Evolutionary conservation across 2,329 filamentous ascomycete species (phyloP), one percentile per base, ranked within the genome.

Genomic region (Fusarium domesticum): DNA sequence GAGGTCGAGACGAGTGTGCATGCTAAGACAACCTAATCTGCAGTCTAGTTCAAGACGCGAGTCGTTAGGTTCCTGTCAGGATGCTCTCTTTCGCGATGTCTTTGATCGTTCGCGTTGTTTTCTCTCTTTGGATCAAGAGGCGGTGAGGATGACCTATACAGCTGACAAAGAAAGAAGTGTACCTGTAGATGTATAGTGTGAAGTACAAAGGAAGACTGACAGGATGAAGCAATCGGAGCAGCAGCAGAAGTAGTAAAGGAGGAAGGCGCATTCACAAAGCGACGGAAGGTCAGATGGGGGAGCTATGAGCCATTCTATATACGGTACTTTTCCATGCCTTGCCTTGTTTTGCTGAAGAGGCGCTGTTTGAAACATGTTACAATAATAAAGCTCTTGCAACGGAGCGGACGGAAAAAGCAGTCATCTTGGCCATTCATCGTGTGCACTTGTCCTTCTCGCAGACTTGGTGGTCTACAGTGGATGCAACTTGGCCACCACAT

Each of bases 1-100:
- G n/a, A 57, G 47, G 31, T 15, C 31, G 16, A 4, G n/a, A 16
- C n/a, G n/a, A 33, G n/a, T 33, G n/a, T 16, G n/a, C 15, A 3
- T 33, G 31, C 31, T 33, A 28, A 28, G 23, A 28, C 23, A 28
- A 10, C 8, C 23, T 28, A 28, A 28, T 28, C 14, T 28, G 23
- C 23, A n/a, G n/a, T n/a, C n/a, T n/a, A n/a, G n/a, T n/a, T n/a
- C n/a, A n/a, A n/a, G n/a, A 28, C 23, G 23, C 23, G 23, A 28
- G 23, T 28, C 23, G 23, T 28, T 8, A 12, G 23, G 23, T 28
- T 10, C 3, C 14, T 23, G 6, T 28, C n/a, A n/a, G n/a, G n/a
- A n/a, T n/a, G n/a, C n/a, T n/a, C n/a, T n/a, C n/a, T n/a, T n/a
- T n/a, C n/a, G n/a, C n/a, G n/a, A n/a, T n/a, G n/a, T n/a, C n/a